Evolutionary conservation across 202 grass and related monocot genomes (phyloP).

Genomic region (Hordeum pubiflorum): DNA sequence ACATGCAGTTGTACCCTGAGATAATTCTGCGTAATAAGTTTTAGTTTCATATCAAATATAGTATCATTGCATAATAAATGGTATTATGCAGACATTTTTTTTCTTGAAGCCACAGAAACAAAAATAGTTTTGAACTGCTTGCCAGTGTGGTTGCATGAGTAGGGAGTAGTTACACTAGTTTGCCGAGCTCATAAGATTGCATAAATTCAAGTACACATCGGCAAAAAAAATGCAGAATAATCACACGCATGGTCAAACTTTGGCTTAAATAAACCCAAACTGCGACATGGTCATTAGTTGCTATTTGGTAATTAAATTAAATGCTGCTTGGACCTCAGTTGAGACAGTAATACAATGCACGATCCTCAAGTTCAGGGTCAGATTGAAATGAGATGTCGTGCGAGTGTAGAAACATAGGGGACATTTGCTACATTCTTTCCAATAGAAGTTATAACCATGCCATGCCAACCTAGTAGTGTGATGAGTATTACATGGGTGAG

Average conservation of each 20-base stretch:
- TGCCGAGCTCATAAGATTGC: too few species aligned
- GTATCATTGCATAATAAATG: neutral
- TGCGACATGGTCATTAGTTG: neutral
- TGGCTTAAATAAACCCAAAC: neutral
- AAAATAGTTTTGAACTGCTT: neutral
- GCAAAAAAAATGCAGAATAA: too few species aligned
- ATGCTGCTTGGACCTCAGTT: neutral
- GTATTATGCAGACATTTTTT: neutral
- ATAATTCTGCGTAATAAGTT: neutral
- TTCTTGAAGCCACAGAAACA: neutral
- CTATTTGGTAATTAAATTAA: neutral
- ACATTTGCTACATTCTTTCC: neutral
- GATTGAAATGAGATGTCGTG: neutral
- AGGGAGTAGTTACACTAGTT: neutral
- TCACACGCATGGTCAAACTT: neutral
- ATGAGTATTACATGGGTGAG: neutral
- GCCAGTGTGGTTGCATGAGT: neutral
- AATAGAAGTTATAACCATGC: neutral
- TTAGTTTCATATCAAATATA: neutral
- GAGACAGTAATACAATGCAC: neutral
- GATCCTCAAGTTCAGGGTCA: neutral
- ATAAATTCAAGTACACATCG: too few species aligned
- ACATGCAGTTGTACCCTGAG: neutral
- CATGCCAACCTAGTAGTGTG: neutral
- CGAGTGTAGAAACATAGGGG: neutral